Evolutionary conservation across 192 early-diverging fungal species (phyloP).

Genomic region (Rhizophlyctis rosea): DNA sequence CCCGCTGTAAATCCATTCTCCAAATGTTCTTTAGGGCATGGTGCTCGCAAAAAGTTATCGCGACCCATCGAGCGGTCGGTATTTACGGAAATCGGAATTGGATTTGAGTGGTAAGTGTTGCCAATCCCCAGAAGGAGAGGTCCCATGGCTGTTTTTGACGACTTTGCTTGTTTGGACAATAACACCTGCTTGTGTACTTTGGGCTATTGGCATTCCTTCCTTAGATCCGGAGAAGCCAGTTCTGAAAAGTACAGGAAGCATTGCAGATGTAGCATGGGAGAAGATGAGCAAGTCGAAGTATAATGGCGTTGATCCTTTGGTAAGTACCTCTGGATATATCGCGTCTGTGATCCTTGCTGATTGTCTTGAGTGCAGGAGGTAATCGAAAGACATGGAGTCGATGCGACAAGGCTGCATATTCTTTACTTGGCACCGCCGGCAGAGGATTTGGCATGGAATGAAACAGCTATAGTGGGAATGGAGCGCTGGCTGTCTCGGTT

Average conservation of each 20-base stretch:
- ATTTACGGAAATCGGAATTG: constrained; percentile 74
- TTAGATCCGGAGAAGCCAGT: constrained; percentile 26
- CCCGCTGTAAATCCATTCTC: neutral
- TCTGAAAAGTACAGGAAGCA: constrained; percentile 47
- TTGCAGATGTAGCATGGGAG: constrained; percentile 65
- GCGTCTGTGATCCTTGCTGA: neutral
- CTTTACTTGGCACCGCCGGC: constrained; percentile 85
- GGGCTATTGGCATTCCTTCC: constrained; percentile 11
- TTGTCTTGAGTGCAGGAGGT: constrained; percentile 34
- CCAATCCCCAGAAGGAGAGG: too few relatives aligned
- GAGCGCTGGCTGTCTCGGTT: constrained; percentile 75
- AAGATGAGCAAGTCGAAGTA: constrained; percentile 98
- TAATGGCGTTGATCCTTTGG: constrained; percentile 86
- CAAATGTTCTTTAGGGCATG: constrained; percentile 69
- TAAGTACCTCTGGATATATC: constrained; percentile 15
- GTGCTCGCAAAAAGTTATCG: constrained; percentile 85
- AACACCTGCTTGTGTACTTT: constrained; percentile 10
- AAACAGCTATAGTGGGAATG: constrained; percentile 88
- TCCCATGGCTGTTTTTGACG: too few relatives aligned
- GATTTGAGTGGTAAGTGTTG: constrained; percentile 47
- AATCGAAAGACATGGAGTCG: constrained; percentile 67
- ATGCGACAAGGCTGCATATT: constrained; percentile 81
- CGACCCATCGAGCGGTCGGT: constrained; percentile 67
- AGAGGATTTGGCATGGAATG: constrained; percentile 91
- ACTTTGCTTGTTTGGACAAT: too few relatives aligned